Conservation (phyloP, 345 rosid genomes). For the Eucalyptus erythrocorys region DNA sequence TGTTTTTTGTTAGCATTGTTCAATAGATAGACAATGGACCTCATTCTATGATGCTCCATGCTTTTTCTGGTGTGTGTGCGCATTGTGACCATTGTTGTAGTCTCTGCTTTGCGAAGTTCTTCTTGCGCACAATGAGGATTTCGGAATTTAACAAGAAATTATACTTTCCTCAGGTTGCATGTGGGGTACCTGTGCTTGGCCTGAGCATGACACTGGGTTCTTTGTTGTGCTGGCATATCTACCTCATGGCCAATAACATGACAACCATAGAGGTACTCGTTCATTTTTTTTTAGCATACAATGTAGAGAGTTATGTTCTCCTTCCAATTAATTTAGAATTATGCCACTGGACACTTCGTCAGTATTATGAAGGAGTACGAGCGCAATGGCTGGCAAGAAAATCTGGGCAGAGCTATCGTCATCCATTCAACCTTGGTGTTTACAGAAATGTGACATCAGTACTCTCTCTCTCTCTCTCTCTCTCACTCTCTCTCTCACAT, state of each 20-base stretch:
- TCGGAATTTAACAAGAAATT: not conserved
- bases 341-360: not conserved
- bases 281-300: not conserved
- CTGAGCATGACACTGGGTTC: conserved; percentile 43
- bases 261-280: conserved; percentile 66
- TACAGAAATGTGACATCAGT: conserved; percentile 60
- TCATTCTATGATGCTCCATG: not conserved
- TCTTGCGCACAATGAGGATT: not conserved
- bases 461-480: not conserved
- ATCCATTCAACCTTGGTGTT: conserved; percentile 47
- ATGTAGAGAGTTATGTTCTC: not conserved
- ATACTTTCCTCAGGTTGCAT: conserved; percentile 22
- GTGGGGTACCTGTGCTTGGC: conserved; percentile 28
- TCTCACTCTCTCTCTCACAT: not conserved
- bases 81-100: not conserved
- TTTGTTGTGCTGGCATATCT: conserved; percentile 77
- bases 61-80: not conserved
- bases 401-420: conserved; percentile 67
- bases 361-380: conserved; percentile 65
- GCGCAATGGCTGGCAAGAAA: conserved; percentile 76
- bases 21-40: not conserved
- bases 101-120: not conserved
- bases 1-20: not conserved
- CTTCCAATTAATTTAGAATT: not conserved
- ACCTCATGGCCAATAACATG: conserved; percentile 62